A percentile compares a stretch with the other conserved stretches of the same genome.
Evolutionary conservation across 176 grass and related monocot genomes (phyloP).

Genomic region (Echinochloa phyllopogon): DNA sequence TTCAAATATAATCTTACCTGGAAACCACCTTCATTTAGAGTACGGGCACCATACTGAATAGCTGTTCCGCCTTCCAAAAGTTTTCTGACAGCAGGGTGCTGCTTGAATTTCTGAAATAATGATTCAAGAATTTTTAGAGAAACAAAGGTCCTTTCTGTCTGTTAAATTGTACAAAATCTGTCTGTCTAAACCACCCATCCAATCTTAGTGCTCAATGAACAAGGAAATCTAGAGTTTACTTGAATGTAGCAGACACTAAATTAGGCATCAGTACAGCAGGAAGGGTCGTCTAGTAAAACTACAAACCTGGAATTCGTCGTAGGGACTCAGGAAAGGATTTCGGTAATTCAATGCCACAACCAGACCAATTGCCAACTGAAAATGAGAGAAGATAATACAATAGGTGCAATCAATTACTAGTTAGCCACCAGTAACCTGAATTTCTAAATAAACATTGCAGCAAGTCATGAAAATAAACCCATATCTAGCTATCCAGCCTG

Average conservation of each 20-base stretch:
- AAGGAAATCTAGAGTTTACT: neutral
- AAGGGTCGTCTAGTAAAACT: neutral
- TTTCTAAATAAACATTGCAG: neutral
- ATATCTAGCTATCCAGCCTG: neutral
- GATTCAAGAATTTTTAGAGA: slow-evolving; percentile 4
- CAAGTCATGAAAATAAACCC: neutral
- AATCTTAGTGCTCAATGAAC: neutral
- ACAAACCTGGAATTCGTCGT: slow-evolving; percentile 91
- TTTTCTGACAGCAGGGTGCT: slow-evolving; percentile 74
- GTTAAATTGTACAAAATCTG: neutral
- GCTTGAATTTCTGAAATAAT: slow-evolving; percentile 88
- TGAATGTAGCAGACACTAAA: neutral
- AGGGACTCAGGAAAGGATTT: slow-evolving; percentile 92
- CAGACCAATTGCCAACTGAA: slow-evolving; percentile 89
- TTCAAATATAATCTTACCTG: slow-evolving; percentile 56
- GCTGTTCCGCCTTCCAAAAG: slow-evolving; percentile 82
- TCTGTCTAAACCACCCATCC: neutral
- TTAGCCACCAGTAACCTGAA: slow-evolving; percentile 5
- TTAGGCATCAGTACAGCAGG: neutral
- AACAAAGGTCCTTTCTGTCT: neutral
- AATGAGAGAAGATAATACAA: slow-evolving; percentile 36
- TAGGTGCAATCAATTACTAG: slow-evolving; percentile 16
- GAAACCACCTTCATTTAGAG: slow-evolving; percentile 98
- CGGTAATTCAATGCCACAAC: slow-evolving; percentile 90
- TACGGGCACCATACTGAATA: slow-evolving; percentile 91